phyloP scores from a whole-genome alignment of 2,329 filamentous ascomycete genomes.

The Sclerotinia spermophila region DNA sequence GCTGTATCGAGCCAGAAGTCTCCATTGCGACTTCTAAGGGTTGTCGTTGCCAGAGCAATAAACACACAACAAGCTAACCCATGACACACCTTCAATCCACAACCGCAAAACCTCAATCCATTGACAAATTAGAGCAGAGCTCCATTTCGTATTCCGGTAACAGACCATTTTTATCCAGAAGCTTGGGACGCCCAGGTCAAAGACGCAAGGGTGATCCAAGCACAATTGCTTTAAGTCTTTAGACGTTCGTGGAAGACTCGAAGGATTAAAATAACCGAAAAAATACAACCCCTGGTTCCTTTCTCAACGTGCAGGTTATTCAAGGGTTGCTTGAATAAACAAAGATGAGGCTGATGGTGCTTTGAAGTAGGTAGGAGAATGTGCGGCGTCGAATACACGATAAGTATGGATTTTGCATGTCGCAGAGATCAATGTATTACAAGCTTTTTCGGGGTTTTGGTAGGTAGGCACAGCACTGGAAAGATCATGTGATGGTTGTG shows the following conservation, averaged over 20 bases:
- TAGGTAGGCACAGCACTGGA: neutral
- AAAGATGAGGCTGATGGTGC: neutral
- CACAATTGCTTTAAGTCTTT: neutral
- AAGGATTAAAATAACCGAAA: neutral
- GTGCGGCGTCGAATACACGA: neutral
- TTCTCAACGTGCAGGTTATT: neutral
- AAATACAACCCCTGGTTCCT: neutral
- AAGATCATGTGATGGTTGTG: neutral
- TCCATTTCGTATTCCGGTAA: neutral
- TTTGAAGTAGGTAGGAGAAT: neutral
- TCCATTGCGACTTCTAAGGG: neutral
- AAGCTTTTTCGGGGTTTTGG: too few species aligned
- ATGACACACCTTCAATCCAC: neutral
- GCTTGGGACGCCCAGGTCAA: neutral
- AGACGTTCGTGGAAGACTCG: neutral
- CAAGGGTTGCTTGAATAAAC: neutral
- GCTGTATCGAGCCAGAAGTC: neutral
- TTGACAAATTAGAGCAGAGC: neutral
- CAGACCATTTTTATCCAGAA: neutral
- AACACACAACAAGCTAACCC: neutral
- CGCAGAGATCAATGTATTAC: neutral
- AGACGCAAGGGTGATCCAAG: slow-evolving; percentile 7
- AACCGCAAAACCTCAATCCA: neutral
- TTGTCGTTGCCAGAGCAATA: neutral
- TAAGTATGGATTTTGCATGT: neutral